Base-by-base conservation (phyloP, 371 early-diverging fungal genomes). In the Actinomucor elegans region DNA sequence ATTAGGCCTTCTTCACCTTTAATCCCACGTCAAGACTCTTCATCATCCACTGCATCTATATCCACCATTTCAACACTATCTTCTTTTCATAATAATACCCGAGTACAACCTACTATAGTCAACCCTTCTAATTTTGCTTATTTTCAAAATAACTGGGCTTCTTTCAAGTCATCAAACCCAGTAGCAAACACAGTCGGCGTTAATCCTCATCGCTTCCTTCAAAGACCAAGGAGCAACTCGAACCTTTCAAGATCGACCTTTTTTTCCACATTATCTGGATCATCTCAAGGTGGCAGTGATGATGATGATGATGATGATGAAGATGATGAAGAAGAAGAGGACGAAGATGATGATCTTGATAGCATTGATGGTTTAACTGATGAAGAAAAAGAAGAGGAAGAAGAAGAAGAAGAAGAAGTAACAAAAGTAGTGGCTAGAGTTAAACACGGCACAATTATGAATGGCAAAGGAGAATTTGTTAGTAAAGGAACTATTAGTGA, bases 401-500 rank as follows among this genome's bases (percentile, higher is more conserved):
- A 57, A 1, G 31, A 60, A 46, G 21, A 37, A 29, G 40, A 42
- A 36, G 55, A 59, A 18, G 32, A 46, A 14, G 52, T 50, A 2
- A 44, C 63, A 2, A 72, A 76, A 42, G 45, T 76, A 14, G 76
- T 76, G 2, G 76, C 76, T 11, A 67, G 66, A 41, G 57, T 76
- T 2, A 73, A 70, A 29, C 52, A 68, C 43, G 78, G 78, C 36
- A 77, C 73, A 1, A 77, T 77, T 17, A 67, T 77, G 71, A 77
- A 77, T 45, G 75, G 75, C 4, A 72, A 66, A 41, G 78, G 78
- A 20, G 73, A 77, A 48, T 68, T 76, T 54, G 55, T 77, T 5
- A 60, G 42, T 14, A 77, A 71, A 51, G 64, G 66, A 17, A 50
- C 42, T 5, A 50, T 10, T 11, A 29, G 44, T 32, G 58, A 65